Conservation (phyloP, 1,284 basidiomycete genomes). For the Termitomyces sp. region DNA sequence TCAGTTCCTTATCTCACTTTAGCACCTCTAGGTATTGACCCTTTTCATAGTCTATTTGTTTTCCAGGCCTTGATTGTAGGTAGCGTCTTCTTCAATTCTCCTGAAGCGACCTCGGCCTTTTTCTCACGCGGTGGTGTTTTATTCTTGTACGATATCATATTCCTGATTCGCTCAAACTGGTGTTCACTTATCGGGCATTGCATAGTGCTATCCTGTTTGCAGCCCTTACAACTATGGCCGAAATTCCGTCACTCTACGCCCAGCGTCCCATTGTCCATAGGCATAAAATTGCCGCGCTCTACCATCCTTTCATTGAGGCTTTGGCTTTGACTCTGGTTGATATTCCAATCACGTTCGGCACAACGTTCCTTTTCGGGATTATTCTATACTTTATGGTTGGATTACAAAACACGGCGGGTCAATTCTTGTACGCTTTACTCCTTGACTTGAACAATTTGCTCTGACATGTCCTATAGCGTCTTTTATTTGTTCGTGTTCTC, state of each 20-base stretch:
- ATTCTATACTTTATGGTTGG: constrained; percentile 66
- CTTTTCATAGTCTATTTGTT: constrained; percentile 38
- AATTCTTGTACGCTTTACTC: constrained; percentile 50
- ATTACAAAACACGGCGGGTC: constrained; percentile 44
- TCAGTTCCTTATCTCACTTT: constrained; percentile 3
- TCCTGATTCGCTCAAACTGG: background rate
- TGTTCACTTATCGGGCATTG: background rate
- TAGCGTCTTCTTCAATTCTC: constrained; percentile 66
- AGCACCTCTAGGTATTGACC: background rate
- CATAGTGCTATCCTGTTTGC: constrained; percentile 48
- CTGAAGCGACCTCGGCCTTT: constrained; percentile 59
- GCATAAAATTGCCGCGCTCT: constrained; percentile 54
- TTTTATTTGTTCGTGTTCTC: constrained; percentile 43
- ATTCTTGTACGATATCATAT: constrained; percentile 48
- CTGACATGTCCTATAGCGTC: constrained; percentile 25
- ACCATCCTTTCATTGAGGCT: constrained; percentile 63
- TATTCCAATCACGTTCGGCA: constrained; percentile 57
- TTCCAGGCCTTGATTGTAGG: constrained; percentile 72
- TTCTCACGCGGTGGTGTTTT: constrained; percentile 79
- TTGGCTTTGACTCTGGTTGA: constrained; percentile 70
- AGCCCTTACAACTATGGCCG: constrained; percentile 56
- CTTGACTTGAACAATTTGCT: background rate
- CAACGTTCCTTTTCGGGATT: constrained; percentile 44
- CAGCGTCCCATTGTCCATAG: constrained; percentile 71
- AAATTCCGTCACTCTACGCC: constrained; percentile 68